Conservation (phyloP, 1,284 basidiomycete genomes). For the Schizophyllum amplum region DNA sequence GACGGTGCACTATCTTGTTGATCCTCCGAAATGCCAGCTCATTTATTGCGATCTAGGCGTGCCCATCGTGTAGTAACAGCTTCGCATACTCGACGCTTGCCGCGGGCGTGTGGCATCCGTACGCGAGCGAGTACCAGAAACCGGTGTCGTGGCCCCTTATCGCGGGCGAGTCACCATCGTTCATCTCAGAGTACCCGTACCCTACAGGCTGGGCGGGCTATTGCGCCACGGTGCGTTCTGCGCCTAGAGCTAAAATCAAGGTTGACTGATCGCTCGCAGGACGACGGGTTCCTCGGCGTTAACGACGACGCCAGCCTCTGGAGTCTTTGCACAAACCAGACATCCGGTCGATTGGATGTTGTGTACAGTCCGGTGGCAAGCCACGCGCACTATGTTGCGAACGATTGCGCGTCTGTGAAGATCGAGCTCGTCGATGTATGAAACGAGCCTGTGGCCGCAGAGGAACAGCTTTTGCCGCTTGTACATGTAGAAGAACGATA, state of each 20-base stretch:
- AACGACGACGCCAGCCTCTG: slow-evolving; percentile 15
- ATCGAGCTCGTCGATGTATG: not conserved
- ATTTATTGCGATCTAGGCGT: not conserved
- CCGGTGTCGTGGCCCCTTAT: not conserved
- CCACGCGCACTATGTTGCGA: slow-evolving; percentile 15
- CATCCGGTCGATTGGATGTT: slow-evolving; percentile 14
- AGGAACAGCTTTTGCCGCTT: no score
- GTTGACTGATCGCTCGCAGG: not conserved
- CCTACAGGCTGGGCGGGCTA: not conserved
- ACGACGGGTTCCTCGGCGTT: slow-evolving; percentile 5
- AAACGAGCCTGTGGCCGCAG: no score
- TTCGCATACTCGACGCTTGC: not conserved
- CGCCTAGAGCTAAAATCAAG: not conserved
- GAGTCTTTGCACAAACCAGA: slow-evolving; percentile 19
- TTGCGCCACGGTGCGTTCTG: not conserved
- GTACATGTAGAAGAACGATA: no score
- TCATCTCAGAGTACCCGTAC: not conserved
- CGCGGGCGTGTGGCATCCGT: not conserved
- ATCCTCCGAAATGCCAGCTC: not conserved
- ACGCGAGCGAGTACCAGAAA: not conserved
- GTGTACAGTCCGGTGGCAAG: slow-evolving; percentile 15
- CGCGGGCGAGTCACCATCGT: not conserved
- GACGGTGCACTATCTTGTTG: not conserved
- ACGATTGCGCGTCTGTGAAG: slow-evolving; percentile 12
- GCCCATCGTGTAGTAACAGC: not conserved